Base-by-base conservation (phyloP, 495 filamentous ascomycete species). In the Annulohypoxylon nitens region DNA sequence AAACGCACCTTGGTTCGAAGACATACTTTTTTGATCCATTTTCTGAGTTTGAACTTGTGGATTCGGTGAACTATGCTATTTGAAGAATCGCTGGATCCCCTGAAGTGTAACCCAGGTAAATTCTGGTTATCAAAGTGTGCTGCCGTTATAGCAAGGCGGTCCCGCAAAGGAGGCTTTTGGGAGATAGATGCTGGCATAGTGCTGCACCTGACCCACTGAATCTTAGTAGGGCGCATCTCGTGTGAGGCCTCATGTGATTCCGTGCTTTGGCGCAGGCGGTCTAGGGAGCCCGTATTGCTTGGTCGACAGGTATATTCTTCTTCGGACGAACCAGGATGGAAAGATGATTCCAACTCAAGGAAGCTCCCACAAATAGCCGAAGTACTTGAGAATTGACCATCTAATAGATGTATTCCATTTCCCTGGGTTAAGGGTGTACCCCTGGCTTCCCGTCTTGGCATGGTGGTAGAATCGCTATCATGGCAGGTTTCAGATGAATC, bases 21-120 rank as follows among this genome's bases (percentile, higher is more conserved):
- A 48, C 64, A 75, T 47, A 74, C 72, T 18, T 69, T 73, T 54
- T 69, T 73, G 9, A 73, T 65, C 76, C 76, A 78, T 39, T 67
- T 73, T 20, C 57, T 59, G 39, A 77, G 33, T 25, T 73, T 74
- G 61, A 75, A 66, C 41, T 67, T 77, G 39, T 75, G 69, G 12
- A 75, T 55, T 16, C 72, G 76, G 36, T 71, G 55, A 7, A 60
- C 33, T 8, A 75, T 2, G 26, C 69, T 75, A 10, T 18, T 43
- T 12, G 75, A 70, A 7, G 75, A 74, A 16, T n/a, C 59, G 23
- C 71, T 68, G 2, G 70, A 36, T 30, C 55, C 18, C 10, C 4
- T 45, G 3, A 37, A 66, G 18, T 62, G 69, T 2, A 61, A 41
- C 26, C 39, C 64, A 14, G 64, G 39, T 53, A 43, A 25, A 12